Conservation (phyloP, 176 grass and related monocot genomes). For the Chrysopogon serrulatus region DNA sequence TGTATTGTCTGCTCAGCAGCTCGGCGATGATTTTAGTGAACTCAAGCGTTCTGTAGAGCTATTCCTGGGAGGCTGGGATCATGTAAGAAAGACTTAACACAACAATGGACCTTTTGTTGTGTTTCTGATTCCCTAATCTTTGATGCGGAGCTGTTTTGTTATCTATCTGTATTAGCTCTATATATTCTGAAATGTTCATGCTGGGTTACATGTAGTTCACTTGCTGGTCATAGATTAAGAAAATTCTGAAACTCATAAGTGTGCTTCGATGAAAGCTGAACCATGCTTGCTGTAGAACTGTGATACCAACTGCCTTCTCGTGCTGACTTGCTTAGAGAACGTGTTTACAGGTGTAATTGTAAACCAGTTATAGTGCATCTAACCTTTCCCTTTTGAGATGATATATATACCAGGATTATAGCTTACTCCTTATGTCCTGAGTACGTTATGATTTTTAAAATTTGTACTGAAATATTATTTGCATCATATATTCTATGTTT, state of each 20-base stretch:
- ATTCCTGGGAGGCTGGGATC: constrained; percentile 18
- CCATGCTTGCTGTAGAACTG: background rate
- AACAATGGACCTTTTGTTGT: background rate
- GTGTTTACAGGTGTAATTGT: background rate
- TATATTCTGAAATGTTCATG: background rate
- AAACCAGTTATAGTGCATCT: background rate
- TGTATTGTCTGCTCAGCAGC: constrained; percentile 28
- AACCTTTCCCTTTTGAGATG: background rate
- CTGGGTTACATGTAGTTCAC: background rate
- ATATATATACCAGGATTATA: no score
- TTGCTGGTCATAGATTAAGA: background rate
- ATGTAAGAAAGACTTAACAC: constrained; percentile 18
- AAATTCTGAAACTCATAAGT: background rate
- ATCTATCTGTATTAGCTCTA: background rate
- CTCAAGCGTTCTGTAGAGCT: constrained; percentile 11
- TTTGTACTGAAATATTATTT: no score
- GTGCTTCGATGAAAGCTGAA: background rate
- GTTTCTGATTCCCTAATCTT: background rate
- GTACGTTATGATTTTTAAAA: no score
- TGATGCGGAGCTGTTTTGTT: background rate
- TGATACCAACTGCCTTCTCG: background rate
- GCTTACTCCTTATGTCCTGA: no score
- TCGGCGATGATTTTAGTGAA: background rate
- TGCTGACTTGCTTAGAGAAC: no score
- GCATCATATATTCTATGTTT: no score